phyloP scores from a whole-genome alignment of 176 grass and related monocot genomes.

The barley (Hordeum vulgare) region DNA sequence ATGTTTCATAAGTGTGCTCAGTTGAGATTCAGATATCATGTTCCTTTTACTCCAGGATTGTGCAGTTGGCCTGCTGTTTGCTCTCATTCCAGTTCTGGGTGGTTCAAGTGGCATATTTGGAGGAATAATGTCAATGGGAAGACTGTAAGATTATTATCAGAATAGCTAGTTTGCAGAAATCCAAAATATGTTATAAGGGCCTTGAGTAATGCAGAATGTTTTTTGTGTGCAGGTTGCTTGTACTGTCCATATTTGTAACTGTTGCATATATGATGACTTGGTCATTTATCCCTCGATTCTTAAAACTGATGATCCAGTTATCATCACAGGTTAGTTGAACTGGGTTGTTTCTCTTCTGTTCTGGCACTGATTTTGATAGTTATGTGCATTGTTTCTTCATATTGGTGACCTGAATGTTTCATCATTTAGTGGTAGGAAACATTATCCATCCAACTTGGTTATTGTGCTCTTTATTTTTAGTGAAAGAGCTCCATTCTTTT shows the following conservation, averaged over 20 bases:
- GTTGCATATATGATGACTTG: constrained; percentile 84
- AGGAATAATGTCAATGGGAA: constrained; percentile 92
- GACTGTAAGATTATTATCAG: constrained; percentile 53
- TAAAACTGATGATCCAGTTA: constrained; percentile 95
- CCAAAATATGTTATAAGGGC: background rate
- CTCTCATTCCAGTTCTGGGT: constrained; percentile 88
- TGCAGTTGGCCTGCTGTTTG: constrained; percentile 95
- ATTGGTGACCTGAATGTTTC: background rate
- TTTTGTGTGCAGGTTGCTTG: constrained; percentile 71
- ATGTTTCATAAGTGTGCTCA: background rate
- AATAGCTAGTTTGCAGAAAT: background rate
- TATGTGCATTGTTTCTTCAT: constrained; percentile 11
- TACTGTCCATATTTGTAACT: constrained; percentile 77
- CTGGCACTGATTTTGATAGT: background rate
- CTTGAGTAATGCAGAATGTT: constrained; percentile 25
- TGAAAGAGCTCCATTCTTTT: background rate
- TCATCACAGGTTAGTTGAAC: constrained; percentile 87
- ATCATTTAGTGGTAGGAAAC: no score
- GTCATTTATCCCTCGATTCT: constrained; percentile 94
- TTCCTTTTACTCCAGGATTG: constrained; percentile 72
- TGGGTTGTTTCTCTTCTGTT: constrained; percentile 18
- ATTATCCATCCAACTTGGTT: no score
- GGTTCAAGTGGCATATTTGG: constrained; percentile 80
- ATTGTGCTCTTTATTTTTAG: background rate
- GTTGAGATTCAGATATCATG: background rate